Evolutionary conservation across 805 yeast genomes (phyloP), one percentile per base, ranked within the genome.

Genomic region (Monosporozyma unispora): DNA sequence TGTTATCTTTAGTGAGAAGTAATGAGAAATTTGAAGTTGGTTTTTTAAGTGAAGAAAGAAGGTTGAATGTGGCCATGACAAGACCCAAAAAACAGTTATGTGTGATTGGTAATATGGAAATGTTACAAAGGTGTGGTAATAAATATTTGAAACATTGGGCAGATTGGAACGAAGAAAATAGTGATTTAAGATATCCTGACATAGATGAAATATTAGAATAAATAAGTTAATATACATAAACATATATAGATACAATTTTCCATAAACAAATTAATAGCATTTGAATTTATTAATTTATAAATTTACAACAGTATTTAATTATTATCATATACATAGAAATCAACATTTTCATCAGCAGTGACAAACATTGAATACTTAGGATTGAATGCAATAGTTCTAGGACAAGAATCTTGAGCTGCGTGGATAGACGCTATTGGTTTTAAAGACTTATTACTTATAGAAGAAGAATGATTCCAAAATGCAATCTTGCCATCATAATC

Each of bases 61-160:
- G 99, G 57, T 71, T 90, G 44, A 91, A 91, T 62, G 99, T 91
- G 19, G 96, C 97, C 1, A 88, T 91, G 62, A 90, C 98, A 0
- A 74, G 99, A 56, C 86, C 96, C 4, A 81, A 83, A 60, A 72
- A 91, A 51, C 97, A 90, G 57, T 70, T 91, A 6, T 86, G 93
- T 59, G 77, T 91, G 0, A 70, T 93, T 47, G 98, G 97, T 1
- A 95, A 93, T 63, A 75, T 85, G 73, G 96, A 86, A 57, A 76
- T 87, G 2, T 62, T 89, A 46, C 64, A 69, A 29, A 59, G 68
- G 27, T 56, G 67, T 37, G 62, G 64, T 9, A 71, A 71, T 4
- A 60, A 61, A 25, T 86, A 78, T 56, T 69, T 89, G 48, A 70
- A 71, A 44, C 64, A 72, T 19, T 87, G 96, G 96, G 78, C 79